Percentiles rank a stretch among this genome's conserved stretches.
phyloP scores from a whole-genome alignment of 202 grass and related monocot genomes.

The Cymbopogon flexuosus region DNA sequence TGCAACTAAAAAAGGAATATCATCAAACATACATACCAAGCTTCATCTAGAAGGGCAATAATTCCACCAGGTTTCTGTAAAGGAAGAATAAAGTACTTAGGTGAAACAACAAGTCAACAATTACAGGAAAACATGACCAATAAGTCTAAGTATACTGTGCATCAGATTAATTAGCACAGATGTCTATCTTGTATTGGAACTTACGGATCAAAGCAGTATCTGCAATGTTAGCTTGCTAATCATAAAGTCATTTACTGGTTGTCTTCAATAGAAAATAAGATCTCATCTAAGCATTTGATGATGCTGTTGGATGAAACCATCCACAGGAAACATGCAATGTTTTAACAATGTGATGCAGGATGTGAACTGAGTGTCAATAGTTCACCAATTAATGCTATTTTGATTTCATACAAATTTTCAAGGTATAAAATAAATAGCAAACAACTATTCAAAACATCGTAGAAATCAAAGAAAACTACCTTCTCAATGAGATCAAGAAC shows the following conservation, averaged over 20 bases:
- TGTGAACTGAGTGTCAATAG: neutral
- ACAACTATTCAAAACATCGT: neutral
- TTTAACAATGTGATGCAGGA: neutral
- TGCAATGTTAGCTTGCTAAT: slow-evolving; percentile 14
- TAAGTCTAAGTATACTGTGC: neutral
- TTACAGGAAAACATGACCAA: neutral
- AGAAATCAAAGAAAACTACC: slow-evolving; percentile 39
- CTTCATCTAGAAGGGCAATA: slow-evolving; percentile 92
- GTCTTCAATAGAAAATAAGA: slow-evolving; percentile 10
- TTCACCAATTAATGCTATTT: neutral
- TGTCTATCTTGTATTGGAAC: slow-evolving; percentile 27
- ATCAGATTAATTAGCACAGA: neutral
- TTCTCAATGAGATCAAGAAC: slow-evolving; percentile 98
- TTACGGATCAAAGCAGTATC: slow-evolving; percentile 14
- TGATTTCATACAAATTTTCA: neutral
- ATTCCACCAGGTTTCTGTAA: slow-evolving; percentile 99
- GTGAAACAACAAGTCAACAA: neutral
- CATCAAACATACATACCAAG: slow-evolving; percentile 60
- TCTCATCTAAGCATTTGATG: slow-evolving; percentile 1
- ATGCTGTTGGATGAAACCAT: neutral
- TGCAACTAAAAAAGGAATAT: slow-evolving; percentile 31
- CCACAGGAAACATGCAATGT: neutral
- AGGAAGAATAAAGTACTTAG: slow-evolving; percentile 25
- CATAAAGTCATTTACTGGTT: slow-evolving; percentile 4
- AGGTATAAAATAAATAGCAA: slow-evolving; percentile 12